Evolutionary conservation across 1,139 yeast species (phyloP).

Genomic region (Taphrina communis): DNA sequence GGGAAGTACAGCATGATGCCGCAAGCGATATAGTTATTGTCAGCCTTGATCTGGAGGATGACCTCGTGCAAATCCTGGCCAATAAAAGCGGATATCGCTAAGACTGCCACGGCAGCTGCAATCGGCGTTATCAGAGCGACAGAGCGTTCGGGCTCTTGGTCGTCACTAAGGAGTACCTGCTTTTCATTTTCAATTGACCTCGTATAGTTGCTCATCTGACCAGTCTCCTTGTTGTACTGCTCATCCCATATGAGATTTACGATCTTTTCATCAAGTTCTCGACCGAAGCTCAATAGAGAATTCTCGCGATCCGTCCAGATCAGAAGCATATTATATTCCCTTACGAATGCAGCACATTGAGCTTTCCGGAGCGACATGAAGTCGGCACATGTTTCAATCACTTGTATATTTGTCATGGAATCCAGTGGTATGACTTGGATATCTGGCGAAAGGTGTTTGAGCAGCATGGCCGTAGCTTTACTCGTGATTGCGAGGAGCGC

Average conservation of each 20-base stretch:
- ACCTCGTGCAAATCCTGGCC: constrained; percentile 32
- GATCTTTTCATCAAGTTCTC: constrained; percentile 32
- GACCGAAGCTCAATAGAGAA: constrained; percentile 35
- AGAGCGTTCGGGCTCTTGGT: constrained; percentile 26
- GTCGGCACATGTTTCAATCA: constrained; percentile 19
- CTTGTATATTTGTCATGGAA: constrained; percentile 22
- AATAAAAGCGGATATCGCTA: constrained; percentile 25
- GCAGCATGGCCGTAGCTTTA: constrained; percentile 21
- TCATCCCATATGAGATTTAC: constrained; percentile 41
- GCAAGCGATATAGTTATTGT: constrained; percentile 40
- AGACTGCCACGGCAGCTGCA: constrained; percentile 10
- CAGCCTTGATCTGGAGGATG: constrained; percentile 39
- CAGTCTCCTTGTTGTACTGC: constrained; percentile 32
- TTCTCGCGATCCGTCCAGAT: constrained; percentile 44
- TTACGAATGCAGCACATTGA: constrained; percentile 44
- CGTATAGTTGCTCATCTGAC: neutral
- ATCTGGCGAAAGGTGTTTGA: constrained; percentile 27
- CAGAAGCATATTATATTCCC: constrained; percentile 38
- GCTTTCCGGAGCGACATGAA: constrained; percentile 39
- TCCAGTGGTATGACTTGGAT: constrained; percentile 16
- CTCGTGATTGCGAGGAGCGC: constrained; percentile 24
- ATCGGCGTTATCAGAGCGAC: constrained; percentile 19
- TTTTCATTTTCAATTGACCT: neutral
- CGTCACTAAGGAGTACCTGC: constrained; percentile 1
- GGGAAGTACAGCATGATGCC: constrained; percentile 43